phyloP scores from a whole-genome alignment of 1,284 basidiomycete genomes.

The Vanrija pseudolonga region DNA sequence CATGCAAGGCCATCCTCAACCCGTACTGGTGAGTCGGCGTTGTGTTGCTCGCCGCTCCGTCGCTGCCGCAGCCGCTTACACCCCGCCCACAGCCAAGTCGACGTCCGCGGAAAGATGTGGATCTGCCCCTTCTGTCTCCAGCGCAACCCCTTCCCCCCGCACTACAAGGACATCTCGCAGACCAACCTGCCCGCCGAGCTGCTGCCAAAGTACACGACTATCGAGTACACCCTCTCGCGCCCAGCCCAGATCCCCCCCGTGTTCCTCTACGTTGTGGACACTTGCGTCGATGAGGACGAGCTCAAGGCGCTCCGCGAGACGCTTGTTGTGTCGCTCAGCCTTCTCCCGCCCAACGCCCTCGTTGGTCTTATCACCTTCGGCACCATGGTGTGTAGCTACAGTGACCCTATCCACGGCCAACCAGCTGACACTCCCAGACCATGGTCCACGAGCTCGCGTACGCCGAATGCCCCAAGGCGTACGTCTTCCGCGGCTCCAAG shows the following conservation, averaged over 20 bases:
- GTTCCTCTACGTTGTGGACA: slow-evolving; percentile 96
- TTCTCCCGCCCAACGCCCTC: slow-evolving; percentile 88
- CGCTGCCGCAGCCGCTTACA: not conserved
- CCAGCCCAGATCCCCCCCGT: slow-evolving; percentile 89
- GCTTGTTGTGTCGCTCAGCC: slow-evolving; percentile 84
- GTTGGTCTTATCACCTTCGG: slow-evolving; percentile 95
- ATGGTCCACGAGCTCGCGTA: slow-evolving; percentile 99
- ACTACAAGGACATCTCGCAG: slow-evolving; percentile 98
- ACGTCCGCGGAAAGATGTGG: slow-evolving; percentile 97
- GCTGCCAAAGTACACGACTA: slow-evolving; percentile 96
- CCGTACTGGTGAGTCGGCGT: slow-evolving; percentile 85
- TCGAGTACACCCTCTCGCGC: slow-evolving; percentile 94
- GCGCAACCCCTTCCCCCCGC: slow-evolving; percentile 94
- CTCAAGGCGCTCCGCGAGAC: slow-evolving; percentile 91
- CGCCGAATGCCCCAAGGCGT: slow-evolving; percentile 93
- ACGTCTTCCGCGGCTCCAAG: slow-evolving; percentile 98
- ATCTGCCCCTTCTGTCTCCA: slow-evolving; percentile 98
- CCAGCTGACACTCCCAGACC: slow-evolving; percentile 55
- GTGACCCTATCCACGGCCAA: too few relatives aligned
- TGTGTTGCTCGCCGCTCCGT: not conserved
- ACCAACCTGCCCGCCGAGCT: slow-evolving; percentile 95
- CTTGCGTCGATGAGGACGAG: slow-evolving; percentile 94
- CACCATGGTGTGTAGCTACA: slow-evolving; percentile 70
- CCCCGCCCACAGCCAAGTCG: slow-evolving; percentile 87
- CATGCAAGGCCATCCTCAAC: slow-evolving; percentile 95